Percentiles rank a stretch among this genome's conserved stretches.
Evolutionary conservation across 768 basidiomycete genomes (phyloP).

Genomic region (Naganishia antarctica): DNA sequence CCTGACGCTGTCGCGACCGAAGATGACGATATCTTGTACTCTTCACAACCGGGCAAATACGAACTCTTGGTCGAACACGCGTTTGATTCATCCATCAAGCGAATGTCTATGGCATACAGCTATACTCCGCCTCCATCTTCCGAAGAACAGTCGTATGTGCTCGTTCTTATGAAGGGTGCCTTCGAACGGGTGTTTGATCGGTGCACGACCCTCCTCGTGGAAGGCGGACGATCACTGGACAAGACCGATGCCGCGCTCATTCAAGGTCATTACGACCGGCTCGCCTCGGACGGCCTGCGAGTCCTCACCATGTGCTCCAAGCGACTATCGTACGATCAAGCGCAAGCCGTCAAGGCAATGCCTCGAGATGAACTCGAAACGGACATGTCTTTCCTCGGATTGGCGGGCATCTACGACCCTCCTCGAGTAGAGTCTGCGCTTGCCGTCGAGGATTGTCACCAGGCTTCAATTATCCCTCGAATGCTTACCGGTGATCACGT

Average conservation of each 20-base stretch:
- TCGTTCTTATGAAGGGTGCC: slow-evolving; percentile 49
- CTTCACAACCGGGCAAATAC: slow-evolving; percentile 43
- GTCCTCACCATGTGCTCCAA: slow-evolving; percentile 51
- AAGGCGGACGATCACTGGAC: slow-evolving; percentile 8
- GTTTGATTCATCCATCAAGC: slow-evolving; percentile 57
- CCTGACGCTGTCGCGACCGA: slow-evolving; percentile 24
- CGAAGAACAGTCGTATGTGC: slow-evolving; percentile 32
- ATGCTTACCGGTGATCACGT: slow-evolving; percentile 60
- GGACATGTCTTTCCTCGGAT: slow-evolving; percentile 55
- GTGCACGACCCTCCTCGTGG: slow-evolving; percentile 42
- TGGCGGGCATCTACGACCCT: slow-evolving; percentile 58
- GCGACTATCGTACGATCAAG: slow-evolving; percentile 44
- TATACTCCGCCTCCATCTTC: slow-evolving; percentile 31
- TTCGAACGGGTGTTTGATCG: slow-evolving; percentile 56
- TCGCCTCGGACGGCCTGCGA: slow-evolving; percentile 51
- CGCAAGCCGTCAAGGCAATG: slow-evolving; percentile 41
- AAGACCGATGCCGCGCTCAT: slow-evolving; percentile 5
- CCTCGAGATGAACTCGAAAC: slow-evolving; percentile 54
- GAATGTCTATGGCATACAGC: slow-evolving; percentile 52
- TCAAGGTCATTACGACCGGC: slow-evolving; percentile 34
- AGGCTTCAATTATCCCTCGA: slow-evolving; percentile 55
- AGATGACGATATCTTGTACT: slow-evolving; percentile 35
- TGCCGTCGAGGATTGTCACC: slow-evolving; percentile 56
- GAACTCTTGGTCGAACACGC: slow-evolving; percentile 52
- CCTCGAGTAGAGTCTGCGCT: slow-evolving; percentile 57